Conservation (phyloP, 2,329 filamentous ascomycete genomes). For the Cladosporium phlei region DNA sequence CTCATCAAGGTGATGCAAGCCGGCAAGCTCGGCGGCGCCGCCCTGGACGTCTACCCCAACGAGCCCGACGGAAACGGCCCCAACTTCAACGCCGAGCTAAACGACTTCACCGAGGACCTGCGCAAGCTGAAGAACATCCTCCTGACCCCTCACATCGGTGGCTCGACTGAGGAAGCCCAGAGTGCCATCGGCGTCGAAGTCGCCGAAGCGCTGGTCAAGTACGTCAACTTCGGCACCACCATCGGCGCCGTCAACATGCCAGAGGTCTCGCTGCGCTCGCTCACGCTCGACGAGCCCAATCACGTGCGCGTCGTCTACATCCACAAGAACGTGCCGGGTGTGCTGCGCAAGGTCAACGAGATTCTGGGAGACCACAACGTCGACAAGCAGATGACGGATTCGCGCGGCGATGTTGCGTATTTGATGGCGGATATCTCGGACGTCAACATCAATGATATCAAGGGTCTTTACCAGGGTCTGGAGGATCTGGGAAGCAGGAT, state of each 20-base stretch:
- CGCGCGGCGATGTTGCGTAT: slow-evolving; percentile 88
- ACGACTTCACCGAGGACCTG: slow-evolving; percentile 80
- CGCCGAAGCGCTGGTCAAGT: slow-evolving; percentile 77
- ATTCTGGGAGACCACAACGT: slow-evolving; percentile 94
- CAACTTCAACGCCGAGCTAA: slow-evolving; percentile 83
- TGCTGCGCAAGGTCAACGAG: slow-evolving; percentile 90
- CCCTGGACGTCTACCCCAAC: slow-evolving; percentile 92
- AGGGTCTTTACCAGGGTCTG: slow-evolving; percentile 75
- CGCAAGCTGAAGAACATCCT: slow-evolving; percentile 85
- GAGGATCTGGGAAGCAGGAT: slow-evolving; percentile 59
- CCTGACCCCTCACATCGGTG: slow-evolving; percentile 92
- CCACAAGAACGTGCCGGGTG: slow-evolving; percentile 93
- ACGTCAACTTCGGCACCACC: slow-evolving; percentile 93
- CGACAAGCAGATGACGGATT: slow-evolving; percentile 97
- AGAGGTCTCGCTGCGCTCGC: slow-evolving; percentile 84
- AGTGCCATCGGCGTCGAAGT: slow-evolving; percentile 94
- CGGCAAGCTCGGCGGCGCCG: slow-evolving; percentile 86
- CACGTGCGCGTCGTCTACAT: slow-evolving; percentile 94
- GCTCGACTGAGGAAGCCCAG: slow-evolving; percentile 96
- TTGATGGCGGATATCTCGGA: slow-evolving; percentile 96
- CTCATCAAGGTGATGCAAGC: slow-evolving; percentile 80
- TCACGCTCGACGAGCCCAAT: slow-evolving; percentile 83
- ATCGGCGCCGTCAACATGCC: slow-evolving; percentile 92
- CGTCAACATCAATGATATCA: slow-evolving; percentile 75
- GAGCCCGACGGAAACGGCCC: slow-evolving; percentile 92